Evolutionary conservation across 139 green algal genomes (phyloP).

Genomic region (Yamagishiella unicocca): DNA sequence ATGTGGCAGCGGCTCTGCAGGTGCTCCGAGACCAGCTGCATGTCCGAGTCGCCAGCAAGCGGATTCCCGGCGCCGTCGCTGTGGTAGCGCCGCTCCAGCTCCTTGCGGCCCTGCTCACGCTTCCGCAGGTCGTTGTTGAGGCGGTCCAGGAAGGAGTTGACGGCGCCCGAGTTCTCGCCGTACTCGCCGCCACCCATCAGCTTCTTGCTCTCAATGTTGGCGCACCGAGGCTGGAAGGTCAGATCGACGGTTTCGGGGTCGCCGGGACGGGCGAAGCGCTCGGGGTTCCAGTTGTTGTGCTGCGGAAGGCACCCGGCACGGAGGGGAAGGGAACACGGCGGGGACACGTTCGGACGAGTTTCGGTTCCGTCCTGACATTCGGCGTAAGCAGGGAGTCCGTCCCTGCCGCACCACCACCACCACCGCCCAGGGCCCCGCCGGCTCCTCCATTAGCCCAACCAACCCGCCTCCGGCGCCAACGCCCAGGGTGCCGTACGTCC

Average conservation of each 20-base stretch:
- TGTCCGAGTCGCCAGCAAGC: not conserved
- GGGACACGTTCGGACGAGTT: too few relatives aligned
- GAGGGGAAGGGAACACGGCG: not conserved
- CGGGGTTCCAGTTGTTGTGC: slow-evolving; percentile 36
- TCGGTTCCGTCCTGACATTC: too few relatives aligned
- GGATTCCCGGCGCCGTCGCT: not conserved
- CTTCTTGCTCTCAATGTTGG: slow-evolving; percentile 24
- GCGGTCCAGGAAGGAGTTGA: slow-evolving; percentile 65
- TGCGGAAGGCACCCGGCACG: not conserved
- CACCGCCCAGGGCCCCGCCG: too few relatives aligned
- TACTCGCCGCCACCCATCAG: slow-evolving; percentile 50
- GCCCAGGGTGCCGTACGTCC: too few relatives aligned
- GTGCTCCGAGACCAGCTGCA: slow-evolving; percentile 34
- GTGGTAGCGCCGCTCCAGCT: slow-evolving; percentile 33
- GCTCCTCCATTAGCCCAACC: too few relatives aligned
- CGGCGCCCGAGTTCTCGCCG: not conserved
- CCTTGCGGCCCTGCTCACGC: slow-evolving; percentile 45
- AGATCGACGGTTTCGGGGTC: slow-evolving; percentile 40
- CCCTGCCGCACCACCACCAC: too few relatives aligned
- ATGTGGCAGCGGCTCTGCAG: slow-evolving; percentile 8
- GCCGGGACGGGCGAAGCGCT: slow-evolving; percentile 30
- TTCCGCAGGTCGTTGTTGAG: slow-evolving; percentile 63
- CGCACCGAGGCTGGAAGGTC: slow-evolving; percentile 38
- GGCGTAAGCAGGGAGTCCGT: too few relatives aligned
- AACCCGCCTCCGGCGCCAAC: too few relatives aligned